These are phyloP conservation scores for Tylopilus sp. DNA, from an alignment of 768 basidiomycete species.

Conservation along the genomic window DNA sequence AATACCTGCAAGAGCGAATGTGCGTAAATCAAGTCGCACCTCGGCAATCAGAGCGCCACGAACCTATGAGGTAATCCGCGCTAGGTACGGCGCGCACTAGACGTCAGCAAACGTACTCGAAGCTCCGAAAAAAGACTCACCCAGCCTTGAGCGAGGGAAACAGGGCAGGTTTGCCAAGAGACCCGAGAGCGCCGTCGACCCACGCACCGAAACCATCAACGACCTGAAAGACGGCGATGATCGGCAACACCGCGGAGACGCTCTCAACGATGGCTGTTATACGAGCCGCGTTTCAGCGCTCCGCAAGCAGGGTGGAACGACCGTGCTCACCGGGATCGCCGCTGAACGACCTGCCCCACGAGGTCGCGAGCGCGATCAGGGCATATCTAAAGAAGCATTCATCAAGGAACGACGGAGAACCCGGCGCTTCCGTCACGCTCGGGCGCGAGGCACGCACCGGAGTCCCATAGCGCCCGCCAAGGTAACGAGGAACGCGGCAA, in stretches of 20 bases:
- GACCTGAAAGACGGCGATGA: slow-evolving; percentile 27
- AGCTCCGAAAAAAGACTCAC: slow-evolving; percentile 4
- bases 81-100: slow-evolving; percentile 8
- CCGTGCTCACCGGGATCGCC: slow-evolving; percentile 39
- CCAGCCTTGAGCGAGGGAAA: slow-evolving; percentile 24
- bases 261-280: slow-evolving; percentile 36
- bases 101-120: neutral
- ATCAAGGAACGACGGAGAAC: too few species aligned
- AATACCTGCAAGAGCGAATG: slow-evolving; percentile 28
- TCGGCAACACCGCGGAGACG: slow-evolving; percentile 55
- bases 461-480: slow-evolving; percentile 13
- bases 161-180: slow-evolving; percentile 18
- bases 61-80: slow-evolving; percentile 31
- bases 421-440: neutral
- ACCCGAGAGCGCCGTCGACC: slow-evolving; percentile 17
- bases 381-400: slow-evolving; percentile 34
- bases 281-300: neutral
- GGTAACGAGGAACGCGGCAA: slow-evolving; percentile 15
- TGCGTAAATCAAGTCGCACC: neutral
- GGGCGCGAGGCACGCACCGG: neutral
- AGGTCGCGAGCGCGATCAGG: slow-evolving; percentile 41
- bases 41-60: neutral
- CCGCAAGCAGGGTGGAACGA: neutral
- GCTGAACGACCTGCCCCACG: slow-evolving; percentile 61
- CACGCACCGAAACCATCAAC: slow-evolving; percentile 21